Evolutionary conservation across 306 rosid genomes (phyloP).

Genomic region (Cicer judaicum): DNA sequence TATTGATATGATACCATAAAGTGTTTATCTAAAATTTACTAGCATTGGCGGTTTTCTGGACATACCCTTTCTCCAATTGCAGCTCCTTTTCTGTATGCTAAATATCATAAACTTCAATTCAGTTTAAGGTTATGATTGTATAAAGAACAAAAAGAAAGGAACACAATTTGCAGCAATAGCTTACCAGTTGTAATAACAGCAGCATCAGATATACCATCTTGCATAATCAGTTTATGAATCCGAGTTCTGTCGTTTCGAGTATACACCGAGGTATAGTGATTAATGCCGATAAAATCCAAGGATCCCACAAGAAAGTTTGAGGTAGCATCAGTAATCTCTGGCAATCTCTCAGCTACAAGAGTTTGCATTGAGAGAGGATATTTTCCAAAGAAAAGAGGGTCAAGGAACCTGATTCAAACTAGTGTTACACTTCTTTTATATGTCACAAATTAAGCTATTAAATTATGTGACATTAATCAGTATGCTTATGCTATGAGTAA

Average conservation of each 20-base stretch:
- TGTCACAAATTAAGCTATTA: conserved; percentile 8
- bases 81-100: conserved; percentile 69
- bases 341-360: conserved; percentile 73
- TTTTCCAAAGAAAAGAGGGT: conserved; percentile 77
- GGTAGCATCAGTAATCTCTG: conserved; percentile 60
- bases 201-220: conserved; percentile 79
- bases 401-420: conserved; percentile 77
- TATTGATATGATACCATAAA: conserved; percentile 1
- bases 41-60: conserved; percentile 31
- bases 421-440: conserved; percentile 29
- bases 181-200: conserved; percentile 83
- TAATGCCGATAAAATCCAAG: conserved; percentile 81
- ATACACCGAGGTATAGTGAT: conserved; percentile 84
- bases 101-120: conserved; percentile 43
- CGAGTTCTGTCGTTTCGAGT: conserved; percentile 75
- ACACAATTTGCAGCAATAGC: conserved; percentile 37
- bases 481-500: conserved; percentile 28
- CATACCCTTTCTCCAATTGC: conserved; percentile 90
- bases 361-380: conserved; percentile 81
- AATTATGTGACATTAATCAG: not conserved
- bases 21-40: conserved; percentile 9
- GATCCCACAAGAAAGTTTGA: conserved; percentile 66
- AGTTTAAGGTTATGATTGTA: conserved; percentile 12
- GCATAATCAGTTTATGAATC: conserved; percentile 65
- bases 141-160: not conserved